Evolutionary conservation across 2,329 filamentous ascomycete species (phyloP), one percentile per base, ranked within the genome.

Genomic region (Dactylellina haptotyla): DNA sequence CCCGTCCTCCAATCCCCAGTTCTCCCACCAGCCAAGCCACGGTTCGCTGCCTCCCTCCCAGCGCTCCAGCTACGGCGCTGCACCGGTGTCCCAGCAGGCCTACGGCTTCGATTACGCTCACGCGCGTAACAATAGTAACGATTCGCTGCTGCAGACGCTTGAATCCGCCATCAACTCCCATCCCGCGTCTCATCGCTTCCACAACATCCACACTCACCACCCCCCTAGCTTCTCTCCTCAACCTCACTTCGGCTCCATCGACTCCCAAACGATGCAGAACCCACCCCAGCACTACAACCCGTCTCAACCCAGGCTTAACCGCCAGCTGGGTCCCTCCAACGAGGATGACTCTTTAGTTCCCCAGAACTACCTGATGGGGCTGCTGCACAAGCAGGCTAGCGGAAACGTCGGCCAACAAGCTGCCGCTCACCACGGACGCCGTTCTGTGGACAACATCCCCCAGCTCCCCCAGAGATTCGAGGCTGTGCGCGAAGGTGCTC

Each of bases 181-280:
- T 75, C 75, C 67, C n/a, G n/a, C n/a, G 72, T 75, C 41, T 78
- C 81, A 56, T 76, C 79, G 16, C 77, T 75, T 30, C 77, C 78
- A 62, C 76, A 79, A 57, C 65, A 76, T 58, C 58, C 77, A 28
- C 64, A 80, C 59, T 62, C 76, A 50, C 56, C 74, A 54, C 50
- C 81, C 74, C 78, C 78, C 66, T 79, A 81, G 72, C 78, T 82
- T 54, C 78, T 86, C 73, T 87, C 85, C 39, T 84, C 85, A 23
- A 85, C 66, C 66, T 85, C 12, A 86, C 88, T 79, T 80, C 88
- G 41, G 83, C 87, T 53, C 84, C 86, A 64, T 84, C 83, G 48
- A 83, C 88, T 61, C 62, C 54, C 45, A 75, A 48, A 62, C 76
- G 3, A 71, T 71, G 66, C 66, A 63, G 58, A 46, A 45, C 25